Base-by-base conservation (phyloP, 139 green algal genomes). In the Asterochloris sp. region DNA sequence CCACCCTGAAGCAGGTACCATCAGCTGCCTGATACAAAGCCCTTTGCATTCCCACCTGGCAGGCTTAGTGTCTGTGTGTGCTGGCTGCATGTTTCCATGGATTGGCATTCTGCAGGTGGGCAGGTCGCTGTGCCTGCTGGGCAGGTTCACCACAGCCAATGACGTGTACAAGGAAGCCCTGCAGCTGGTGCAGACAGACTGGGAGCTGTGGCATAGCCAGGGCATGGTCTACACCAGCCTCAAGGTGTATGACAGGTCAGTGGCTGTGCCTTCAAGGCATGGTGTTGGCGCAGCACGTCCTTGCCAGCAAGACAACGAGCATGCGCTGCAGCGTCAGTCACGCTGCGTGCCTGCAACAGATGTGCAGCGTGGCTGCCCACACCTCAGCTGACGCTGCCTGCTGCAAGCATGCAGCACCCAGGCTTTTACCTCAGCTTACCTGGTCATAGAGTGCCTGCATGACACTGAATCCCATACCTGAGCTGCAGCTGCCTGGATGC, bases 141-240 rank as follows among this genome's bases (percentile, higher is more conserved):
- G 92, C 15, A 94, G 94, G 82, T 89, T 93, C 85, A 88, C 90
- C 67, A 89, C 89, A 63, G 91, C 91, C 28, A 85, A 93, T 61
- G 92, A 95, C 6, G 91, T 95, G 78, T 95, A 94, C 76, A 86
- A 94, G 78, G 93, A 97, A 79, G 93, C 91, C 0, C 74, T 87
- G n/a, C 86, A 88, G 78, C 82, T 94, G n/a, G 83, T 80, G 11
- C 78, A 81, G 12, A 82, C 88, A 9, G 92, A 97, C 84, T 95
- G 92, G 92, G 93, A 97, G 66, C 90, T 94, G n/a, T 92, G 89
- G 91, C 88, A 94, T 88, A 91, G 91, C 84, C 93, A 92, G 79
- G 93, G 93, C 26, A 78, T 93, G 54, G 94, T 89, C 82, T 85
- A 91, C 61, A 47, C 63, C 8, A 62, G 38, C 62, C 66, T 75